A percentile compares a stretch with the other conserved stretches of the same genome.
Conservation (phyloP, 192 early-diverging fungal species). For the Umbelopsis isabellina region DNA sequence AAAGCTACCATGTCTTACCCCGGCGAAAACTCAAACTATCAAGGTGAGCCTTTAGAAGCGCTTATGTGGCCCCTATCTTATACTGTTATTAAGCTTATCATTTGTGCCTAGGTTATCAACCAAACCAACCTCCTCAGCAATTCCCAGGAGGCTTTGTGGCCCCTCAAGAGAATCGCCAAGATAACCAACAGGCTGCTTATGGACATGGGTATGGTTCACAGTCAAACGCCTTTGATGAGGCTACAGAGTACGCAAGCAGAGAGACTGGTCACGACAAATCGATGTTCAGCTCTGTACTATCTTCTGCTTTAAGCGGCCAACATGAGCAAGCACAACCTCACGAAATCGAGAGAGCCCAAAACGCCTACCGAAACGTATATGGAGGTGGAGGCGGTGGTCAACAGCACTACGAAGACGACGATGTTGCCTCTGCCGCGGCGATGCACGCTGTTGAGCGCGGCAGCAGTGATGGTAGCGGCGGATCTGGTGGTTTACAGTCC, state of each 20-base stretch:
- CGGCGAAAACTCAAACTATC: constrained; percentile 16
- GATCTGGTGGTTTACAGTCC: constrained; percentile 7
- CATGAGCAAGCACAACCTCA: constrained; percentile 14
- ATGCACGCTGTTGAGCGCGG: constrained; percentile 11
- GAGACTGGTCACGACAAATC: constrained; percentile 9
- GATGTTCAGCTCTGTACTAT: constrained; percentile 12
- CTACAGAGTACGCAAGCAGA: constrained; percentile 5
- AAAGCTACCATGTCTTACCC: not conserved
- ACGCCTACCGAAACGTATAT: not conserved
- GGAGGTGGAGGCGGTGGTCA: not conserved
- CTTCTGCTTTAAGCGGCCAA: not conserved
- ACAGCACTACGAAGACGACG: not conserved
- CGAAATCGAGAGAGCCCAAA: not conserved
- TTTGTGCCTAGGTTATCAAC: not conserved
- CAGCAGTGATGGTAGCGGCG: not conserved
- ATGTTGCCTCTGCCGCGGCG: constrained; percentile 13
- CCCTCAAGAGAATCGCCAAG: not conserved
- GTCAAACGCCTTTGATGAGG: not conserved
- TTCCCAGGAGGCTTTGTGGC: not conserved
- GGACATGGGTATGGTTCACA: not conserved
- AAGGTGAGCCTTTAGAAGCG: not conserved
- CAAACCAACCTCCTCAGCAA: not conserved
- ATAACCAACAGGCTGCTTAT: constrained; percentile 2
- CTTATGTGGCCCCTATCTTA: not conserved
- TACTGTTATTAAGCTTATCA: not conserved